These are phyloP conservation scores for Gorgonomyces haynaldii DNA, from an alignment of 192 early-diverging fungal species.

Conservation along the genomic window DNA sequence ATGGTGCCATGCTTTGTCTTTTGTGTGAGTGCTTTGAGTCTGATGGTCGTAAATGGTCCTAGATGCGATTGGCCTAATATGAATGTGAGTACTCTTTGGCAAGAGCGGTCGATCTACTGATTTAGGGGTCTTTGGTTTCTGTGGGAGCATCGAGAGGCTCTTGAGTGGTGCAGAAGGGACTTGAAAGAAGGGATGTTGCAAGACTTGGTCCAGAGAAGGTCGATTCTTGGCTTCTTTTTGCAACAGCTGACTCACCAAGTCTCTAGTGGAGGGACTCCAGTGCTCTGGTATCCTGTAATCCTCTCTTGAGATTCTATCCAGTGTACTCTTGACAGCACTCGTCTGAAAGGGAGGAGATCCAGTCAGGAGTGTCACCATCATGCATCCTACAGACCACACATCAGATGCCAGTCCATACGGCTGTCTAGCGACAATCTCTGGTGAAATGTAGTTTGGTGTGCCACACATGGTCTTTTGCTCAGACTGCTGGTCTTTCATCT, in stretches of 20 bases:
- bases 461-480: conserved; percentile 71
- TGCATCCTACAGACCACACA: conserved; percentile 68
- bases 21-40: conserved; percentile 35
- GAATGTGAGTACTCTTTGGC: too few relatives aligned
- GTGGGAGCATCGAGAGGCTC: neutral
- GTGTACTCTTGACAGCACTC: conserved; percentile 34
- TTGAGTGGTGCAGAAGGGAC: conserved; percentile 1
- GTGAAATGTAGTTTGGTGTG: conserved; percentile 69
- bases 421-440: conserved; percentile 58
- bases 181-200: conserved; percentile 46
- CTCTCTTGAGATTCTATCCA: conserved; percentile 40
- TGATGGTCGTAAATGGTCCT: conserved; percentile 34
- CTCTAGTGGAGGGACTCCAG: conserved; percentile 37
- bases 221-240: conserved; percentile 48
- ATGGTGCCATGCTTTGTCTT: conserved; percentile 38
- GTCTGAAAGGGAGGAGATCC: conserved; percentile 62
- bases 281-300: conserved; percentile 43
- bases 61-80: too few relatives aligned
- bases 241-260: conserved; percentile 44
- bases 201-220: conserved; percentile 31
- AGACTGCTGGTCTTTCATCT: conserved; percentile 23
- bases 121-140: too few relatives aligned
- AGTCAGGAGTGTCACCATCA: conserved; percentile 61
- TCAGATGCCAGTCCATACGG: conserved; percentile 63
- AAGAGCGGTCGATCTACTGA: too few relatives aligned